Evolutionary conservation across 2,329 filamentous ascomycete species (phyloP).

Genomic region (Fusarium fujikuroi): DNA sequence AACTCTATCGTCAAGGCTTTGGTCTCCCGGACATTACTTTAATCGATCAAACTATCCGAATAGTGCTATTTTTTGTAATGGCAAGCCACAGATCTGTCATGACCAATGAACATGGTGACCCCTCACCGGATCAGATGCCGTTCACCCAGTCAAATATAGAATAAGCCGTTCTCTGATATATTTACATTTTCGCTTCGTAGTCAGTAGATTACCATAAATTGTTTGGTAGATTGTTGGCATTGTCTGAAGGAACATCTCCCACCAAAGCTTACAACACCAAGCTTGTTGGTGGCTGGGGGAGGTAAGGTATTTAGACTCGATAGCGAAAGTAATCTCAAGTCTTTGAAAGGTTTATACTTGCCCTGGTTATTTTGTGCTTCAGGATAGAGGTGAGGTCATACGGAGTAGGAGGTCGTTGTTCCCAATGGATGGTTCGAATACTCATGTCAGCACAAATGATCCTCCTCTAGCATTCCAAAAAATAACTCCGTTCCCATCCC

Average conservation of each 20-base stretch:
- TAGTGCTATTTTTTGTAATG: not conserved
- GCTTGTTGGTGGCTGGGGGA: not conserved
- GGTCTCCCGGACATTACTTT: not conserved
- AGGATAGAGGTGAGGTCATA: not conserved
- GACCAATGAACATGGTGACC: not conserved
- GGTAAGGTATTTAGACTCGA: not conserved
- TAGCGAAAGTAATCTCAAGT: not conserved
- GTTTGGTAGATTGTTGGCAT: too few species aligned
- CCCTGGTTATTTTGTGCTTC: not conserved
- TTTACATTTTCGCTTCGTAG: not conserved
- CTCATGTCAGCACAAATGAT: not conserved
- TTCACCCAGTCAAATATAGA: not conserved
- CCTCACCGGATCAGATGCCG: not conserved
- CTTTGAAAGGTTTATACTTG: not conserved
- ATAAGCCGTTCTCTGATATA: not conserved
- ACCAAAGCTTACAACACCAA: not conserved
- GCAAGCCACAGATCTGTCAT: not conserved
- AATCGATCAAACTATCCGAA: not conserved
- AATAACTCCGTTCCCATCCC: too few species aligned
- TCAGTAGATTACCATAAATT: rapidly evolving
- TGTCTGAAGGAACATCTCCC: rapidly evolving
- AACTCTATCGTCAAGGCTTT: not conserved
- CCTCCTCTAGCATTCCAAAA: not conserved
- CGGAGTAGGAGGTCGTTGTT: not conserved
- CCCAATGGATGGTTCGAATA: rapidly evolving